Conservation (phyloP, 2,329 filamentous ascomycete genomes). For the Camillea tinctor region DNA sequence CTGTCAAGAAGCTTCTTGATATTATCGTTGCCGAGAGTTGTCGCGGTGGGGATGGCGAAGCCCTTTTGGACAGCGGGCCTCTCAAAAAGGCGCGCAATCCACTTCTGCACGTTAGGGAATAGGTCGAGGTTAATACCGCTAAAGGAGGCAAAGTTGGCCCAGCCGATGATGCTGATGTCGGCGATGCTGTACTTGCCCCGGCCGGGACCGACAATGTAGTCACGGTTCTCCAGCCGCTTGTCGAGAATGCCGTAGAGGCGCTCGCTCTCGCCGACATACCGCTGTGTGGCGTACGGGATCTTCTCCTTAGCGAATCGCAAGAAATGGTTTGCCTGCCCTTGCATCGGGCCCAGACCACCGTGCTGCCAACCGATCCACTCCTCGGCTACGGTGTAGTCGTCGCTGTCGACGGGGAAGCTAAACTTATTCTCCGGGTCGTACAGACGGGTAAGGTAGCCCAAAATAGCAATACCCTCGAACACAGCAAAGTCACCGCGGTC, state of each 20-base stretch:
- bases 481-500: slow-evolving; percentile 60
- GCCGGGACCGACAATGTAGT: slow-evolving; percentile 53
- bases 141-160: slow-evolving; percentile 60
- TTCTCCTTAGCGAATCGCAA: slow-evolving; percentile 63
- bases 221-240: slow-evolving; percentile 54
- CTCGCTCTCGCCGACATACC: slow-evolving; percentile 74
- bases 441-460: slow-evolving; percentile 69
- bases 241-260: slow-evolving; percentile 73
- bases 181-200: slow-evolving; percentile 61
- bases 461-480: slow-evolving; percentile 74
- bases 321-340: slow-evolving; percentile 77
- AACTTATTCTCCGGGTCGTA: slow-evolving; percentile 71
- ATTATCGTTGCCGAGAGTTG: slow-evolving; percentile 38
- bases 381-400: slow-evolving; percentile 44
- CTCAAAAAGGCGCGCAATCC: slow-evolving; percentile 61
- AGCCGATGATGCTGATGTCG: slow-evolving; percentile 72
- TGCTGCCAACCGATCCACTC: slow-evolving; percentile 72
- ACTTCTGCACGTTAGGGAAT: slow-evolving; percentile 65
- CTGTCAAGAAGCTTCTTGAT: slow-evolving; percentile 42
- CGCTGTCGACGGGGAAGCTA: slow-evolving; percentile 49
- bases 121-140: slow-evolving; percentile 59
- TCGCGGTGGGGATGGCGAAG: slow-evolving; percentile 54
- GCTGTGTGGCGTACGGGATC: slow-evolving; percentile 68
- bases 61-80: slow-evolving; percentile 64
- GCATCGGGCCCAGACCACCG: slow-evolving; percentile 69